Evolutionary conservation across 768 basidiomycete species (phyloP), one percentile per base, ranked within the genome.

Genomic region (Gymnopilus dilepis): DNA sequence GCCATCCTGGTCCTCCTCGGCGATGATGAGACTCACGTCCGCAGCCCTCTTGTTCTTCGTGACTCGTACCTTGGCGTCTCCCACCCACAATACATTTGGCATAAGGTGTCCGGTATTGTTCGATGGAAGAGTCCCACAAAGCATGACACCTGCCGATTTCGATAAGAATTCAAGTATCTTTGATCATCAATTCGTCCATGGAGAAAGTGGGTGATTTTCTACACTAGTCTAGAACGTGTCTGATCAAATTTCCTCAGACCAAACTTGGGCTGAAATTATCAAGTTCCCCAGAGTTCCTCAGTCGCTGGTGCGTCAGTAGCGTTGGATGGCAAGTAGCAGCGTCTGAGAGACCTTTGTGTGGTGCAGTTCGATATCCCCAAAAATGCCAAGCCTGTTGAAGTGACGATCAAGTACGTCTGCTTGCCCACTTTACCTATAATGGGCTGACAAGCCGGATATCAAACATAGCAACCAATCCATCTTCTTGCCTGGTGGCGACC

Each of bases 131-230:
- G 64, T 61, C 6, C 60, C 60, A 2, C 60, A 61, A 17, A 58
- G 26, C 22, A 59, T 61, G 60, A 61, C 64, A 19, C 60, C 64
- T 41, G 42, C 64, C 12, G 64, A 65, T 21, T 65, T 65, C n/a
- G 64, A 65, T 24, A 65, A 56, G 38, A 65, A 65, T 42, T 61
- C 64, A 2, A 65, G 64, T 33, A 65, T 65, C 11, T 65, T 61
- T 41, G 60, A 65, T 47, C 60, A 61, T 48, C 64, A 65, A 33
- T 65, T 65, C 22, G 64, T 65, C 6, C 64, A 65, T 30, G 64
- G 64, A 12, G 56, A 65, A 55, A 65, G 64, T 65, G 30, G 53
- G 64, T 47, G 8, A 41, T 2, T 4, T 33, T 42, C 21, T 42
- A 37, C 31, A 2, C 19, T 33, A 31, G 24, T 15, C 21, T 24